Evolutionary conservation across 768 basidiomycete species (phyloP).

Genomic region (Termitomyces sp.): DNA sequence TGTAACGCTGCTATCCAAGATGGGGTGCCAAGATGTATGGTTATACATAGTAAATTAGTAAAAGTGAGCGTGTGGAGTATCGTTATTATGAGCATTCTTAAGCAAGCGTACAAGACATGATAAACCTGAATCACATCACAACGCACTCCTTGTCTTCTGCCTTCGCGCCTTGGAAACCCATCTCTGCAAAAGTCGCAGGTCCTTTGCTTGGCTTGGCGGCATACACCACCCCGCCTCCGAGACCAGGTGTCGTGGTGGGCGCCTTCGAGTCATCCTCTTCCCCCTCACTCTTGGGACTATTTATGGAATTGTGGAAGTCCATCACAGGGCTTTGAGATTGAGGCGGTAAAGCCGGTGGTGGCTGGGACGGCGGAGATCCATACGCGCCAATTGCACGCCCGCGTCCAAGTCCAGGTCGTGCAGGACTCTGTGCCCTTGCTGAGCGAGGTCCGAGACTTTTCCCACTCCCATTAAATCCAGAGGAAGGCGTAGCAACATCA

Average conservation of each 20-base stretch:
- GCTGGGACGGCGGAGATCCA: background rate
- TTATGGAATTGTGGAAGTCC: conserved; percentile 3
- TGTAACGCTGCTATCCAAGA: background rate
- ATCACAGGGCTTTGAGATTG: conserved; percentile 4
- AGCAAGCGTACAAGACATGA: background rate
- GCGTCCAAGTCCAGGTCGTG: conserved; percentile 7
- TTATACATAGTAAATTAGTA: background rate
- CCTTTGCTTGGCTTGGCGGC: conserved; percentile 25
- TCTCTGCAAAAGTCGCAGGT: conserved; percentile 85
- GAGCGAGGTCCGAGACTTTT: conserved; percentile 14
- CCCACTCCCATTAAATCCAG: conserved; percentile 7
- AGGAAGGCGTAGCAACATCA: conserved; percentile 26
- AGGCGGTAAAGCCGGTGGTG: background rate
- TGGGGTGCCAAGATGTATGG: background rate
- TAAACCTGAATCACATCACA: conserved; percentile 57
- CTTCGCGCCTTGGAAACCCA: conserved; percentile 81
- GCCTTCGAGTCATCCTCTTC: conserved; percentile 1
- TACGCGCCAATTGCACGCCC: conserved; percentile 4
- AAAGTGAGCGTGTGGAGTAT: background rate
- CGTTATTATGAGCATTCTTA: background rate
- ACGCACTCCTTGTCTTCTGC: conserved; percentile 80
- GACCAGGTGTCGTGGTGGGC: conserved; percentile 12
- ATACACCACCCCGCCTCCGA: conserved; percentile 18
- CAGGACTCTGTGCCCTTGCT: conserved; percentile 10
- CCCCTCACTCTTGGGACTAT: background rate